phyloP scores from a whole-genome alignment of 345 rosid species.

The Brassica juncea region DNA sequence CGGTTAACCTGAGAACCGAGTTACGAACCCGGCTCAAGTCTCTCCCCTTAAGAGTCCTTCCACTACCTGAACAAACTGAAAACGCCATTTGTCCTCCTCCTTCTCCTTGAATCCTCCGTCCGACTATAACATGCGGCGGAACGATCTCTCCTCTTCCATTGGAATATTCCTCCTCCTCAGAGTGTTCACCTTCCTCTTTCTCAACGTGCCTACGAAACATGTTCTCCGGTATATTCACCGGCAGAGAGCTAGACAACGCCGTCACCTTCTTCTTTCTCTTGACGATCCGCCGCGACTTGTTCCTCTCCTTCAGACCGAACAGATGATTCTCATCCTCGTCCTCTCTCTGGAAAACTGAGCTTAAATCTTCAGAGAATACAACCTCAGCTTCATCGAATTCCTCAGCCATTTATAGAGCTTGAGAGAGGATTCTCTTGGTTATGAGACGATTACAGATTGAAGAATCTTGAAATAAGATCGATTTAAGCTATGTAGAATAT shows the following conservation, averaged over 20 bases:
- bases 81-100: slow-evolving; percentile 37
- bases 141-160: slow-evolving; percentile 21
- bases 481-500: neutral
- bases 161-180: slow-evolving; percentile 24
- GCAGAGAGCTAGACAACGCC: slow-evolving; percentile 31
- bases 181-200: slow-evolving; percentile 5
- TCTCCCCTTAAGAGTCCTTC: slow-evolving; percentile 38
- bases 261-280: neutral
- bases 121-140: slow-evolving; percentile 45
- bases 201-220: slow-evolving; percentile 3
- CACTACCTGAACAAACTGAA: slow-evolving; percentile 36
- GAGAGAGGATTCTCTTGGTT: too few species aligned
- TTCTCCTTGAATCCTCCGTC: slow-evolving; percentile 36
- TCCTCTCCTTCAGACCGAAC: neutral
- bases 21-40: slow-evolving; percentile 36
- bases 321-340: neutral
- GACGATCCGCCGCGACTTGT: neutral
- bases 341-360: neutral
- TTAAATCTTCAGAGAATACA: slow-evolving; percentile 38
- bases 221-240: slow-evolving; percentile 36
- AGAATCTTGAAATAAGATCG: neutral
- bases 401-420: slow-evolving; percentile 22
- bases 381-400: slow-evolving; percentile 57
- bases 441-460: too few species aligned
- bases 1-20: slow-evolving; percentile 42